Evolutionary conservation across 495 filamentous ascomycete species (phyloP).

Genomic region (Ascodesmis nigricans): DNA sequence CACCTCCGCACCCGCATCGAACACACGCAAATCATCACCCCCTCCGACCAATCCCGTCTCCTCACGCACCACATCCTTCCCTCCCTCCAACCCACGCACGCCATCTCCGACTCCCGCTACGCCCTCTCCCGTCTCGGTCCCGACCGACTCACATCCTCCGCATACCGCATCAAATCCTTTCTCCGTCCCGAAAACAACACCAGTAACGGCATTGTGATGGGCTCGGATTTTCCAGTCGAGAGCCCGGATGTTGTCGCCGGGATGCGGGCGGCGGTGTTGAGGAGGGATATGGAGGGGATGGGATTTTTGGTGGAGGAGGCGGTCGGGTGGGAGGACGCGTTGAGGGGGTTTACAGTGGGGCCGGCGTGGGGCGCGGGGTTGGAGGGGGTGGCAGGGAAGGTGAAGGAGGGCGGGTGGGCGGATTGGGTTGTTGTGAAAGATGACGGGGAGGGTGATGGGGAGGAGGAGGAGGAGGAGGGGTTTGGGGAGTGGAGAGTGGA

Average conservation of each 20-base stretch:
- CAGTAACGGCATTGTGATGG: constrained; percentile 27
- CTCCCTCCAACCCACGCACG: constrained; percentile 46
- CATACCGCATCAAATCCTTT: constrained; percentile 37
- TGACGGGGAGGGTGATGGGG: constrained; percentile 18
- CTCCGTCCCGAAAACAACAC: too few species aligned
- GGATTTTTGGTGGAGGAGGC: constrained; percentile 35
- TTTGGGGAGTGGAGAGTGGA: constrained; percentile 27
- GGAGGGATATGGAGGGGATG: constrained; percentile 26
- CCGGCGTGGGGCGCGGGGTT: constrained; percentile 28
- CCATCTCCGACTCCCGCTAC: constrained; percentile 40
- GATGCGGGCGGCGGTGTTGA: constrained; percentile 38
- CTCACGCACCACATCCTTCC: constrained; percentile 35
- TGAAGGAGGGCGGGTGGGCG: constrained; percentile 32
- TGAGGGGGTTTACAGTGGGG: constrained; percentile 33
- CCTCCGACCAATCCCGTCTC: constrained; percentile 35
- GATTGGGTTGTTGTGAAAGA: constrained; percentile 44
- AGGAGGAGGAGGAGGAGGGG: constrained; percentile 26
- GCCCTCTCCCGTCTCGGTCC: constrained; percentile 33
- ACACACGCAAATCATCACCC: constrained; percentile 41
- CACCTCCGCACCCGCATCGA: constrained; percentile 29
- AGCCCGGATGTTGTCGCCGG: constrained; percentile 34
- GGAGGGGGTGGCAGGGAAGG: constrained; percentile 31
- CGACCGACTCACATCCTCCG: constrained; percentile 27
- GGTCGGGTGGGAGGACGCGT: constrained; percentile 30
- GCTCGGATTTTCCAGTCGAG: constrained; percentile 45